Evolutionary conservation across 2,329 filamentous ascomycete species (phyloP).

Genomic region (Epicoccum sorghinum): DNA sequence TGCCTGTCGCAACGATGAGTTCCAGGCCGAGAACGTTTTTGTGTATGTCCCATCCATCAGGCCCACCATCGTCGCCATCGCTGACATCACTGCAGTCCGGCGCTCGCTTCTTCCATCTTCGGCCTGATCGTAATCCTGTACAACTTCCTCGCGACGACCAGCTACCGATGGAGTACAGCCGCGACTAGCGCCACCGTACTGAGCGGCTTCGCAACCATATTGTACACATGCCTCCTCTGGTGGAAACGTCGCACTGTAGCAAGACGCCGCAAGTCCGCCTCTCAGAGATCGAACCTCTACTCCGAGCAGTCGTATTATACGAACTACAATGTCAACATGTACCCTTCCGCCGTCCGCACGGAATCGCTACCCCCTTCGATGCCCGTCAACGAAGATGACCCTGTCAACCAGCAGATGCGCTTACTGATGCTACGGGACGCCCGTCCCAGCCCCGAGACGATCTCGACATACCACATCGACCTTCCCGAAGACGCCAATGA

Average conservation of each 20-base stretch:
- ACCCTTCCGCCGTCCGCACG: constrained; percentile 45
- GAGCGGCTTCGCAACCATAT: constrained; percentile 45
- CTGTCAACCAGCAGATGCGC: constrained; percentile 59
- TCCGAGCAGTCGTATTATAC: constrained; percentile 50
- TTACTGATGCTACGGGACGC: constrained; percentile 50
- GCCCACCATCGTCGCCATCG: neutral
- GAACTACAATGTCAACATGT: constrained; percentile 56
- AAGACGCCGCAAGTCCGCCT: constrained; percentile 35
- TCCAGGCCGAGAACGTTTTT: constrained; percentile 57
- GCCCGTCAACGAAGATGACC: constrained; percentile 54
- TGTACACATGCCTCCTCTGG: constrained; percentile 52
- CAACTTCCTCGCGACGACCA: constrained; percentile 51
- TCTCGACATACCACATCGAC: constrained; percentile 53
- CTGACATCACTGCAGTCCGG: constrained; percentile 41
- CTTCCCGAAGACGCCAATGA: constrained; percentile 44
- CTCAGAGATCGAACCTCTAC: constrained; percentile 32
- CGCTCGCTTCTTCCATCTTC: constrained; percentile 52
- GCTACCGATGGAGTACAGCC: constrained; percentile 52
- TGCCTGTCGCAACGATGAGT: constrained; percentile 53
- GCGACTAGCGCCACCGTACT: constrained; percentile 53
- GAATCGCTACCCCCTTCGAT: constrained; percentile 32
- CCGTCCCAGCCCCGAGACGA: constrained; percentile 40
- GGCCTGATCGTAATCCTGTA: constrained; percentile 57
- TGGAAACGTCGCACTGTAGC: constrained; percentile 51
- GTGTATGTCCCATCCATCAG: constrained; percentile 38